Conservation (phyloP, 345 rosid species). For the Eucalyptus urophylla region DNA sequence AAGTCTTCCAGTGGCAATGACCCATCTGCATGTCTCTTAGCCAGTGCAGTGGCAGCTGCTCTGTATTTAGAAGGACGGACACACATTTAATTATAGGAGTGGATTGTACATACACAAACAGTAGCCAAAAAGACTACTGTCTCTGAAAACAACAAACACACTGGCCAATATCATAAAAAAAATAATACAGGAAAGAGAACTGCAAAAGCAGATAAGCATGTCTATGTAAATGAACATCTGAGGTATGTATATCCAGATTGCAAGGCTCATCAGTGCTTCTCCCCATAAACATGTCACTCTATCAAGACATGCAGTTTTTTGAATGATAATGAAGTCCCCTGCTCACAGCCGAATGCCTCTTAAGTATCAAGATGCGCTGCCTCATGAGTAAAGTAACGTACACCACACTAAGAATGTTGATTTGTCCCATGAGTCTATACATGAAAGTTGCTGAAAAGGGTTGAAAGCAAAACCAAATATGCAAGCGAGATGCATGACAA, state of each 20-base stretch:
- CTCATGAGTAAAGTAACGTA: background rate
- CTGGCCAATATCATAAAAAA: background rate
- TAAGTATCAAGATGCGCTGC: background rate
- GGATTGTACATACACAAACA: background rate
- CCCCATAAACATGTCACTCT: background rate
- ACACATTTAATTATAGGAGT: background rate
- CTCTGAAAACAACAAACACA: background rate
- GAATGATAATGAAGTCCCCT: background rate
- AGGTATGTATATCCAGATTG: background rate
- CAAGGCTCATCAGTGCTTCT: background rate
- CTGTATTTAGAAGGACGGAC: slow-evolving; percentile 10
- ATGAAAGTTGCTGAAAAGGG: background rate
- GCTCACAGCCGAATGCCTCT: background rate
- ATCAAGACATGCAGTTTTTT: background rate
- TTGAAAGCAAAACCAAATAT: background rate
- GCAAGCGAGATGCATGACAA: background rate
- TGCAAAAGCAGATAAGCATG: background rate
- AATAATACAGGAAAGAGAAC: background rate
- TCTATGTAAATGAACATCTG: background rate
- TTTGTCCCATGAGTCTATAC: background rate
- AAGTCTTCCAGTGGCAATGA: slow-evolving; percentile 64
- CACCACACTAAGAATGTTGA: background rate
- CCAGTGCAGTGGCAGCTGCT: slow-evolving; percentile 68
- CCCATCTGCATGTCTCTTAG: slow-evolving; percentile 71
- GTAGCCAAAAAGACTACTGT: background rate